A percentile compares a stretch with the other conserved stretches of the same genome.
Evolutionary conservation across 257 asterid species (phyloP).

Genomic region (Ajuga chamaepitys): DNA sequence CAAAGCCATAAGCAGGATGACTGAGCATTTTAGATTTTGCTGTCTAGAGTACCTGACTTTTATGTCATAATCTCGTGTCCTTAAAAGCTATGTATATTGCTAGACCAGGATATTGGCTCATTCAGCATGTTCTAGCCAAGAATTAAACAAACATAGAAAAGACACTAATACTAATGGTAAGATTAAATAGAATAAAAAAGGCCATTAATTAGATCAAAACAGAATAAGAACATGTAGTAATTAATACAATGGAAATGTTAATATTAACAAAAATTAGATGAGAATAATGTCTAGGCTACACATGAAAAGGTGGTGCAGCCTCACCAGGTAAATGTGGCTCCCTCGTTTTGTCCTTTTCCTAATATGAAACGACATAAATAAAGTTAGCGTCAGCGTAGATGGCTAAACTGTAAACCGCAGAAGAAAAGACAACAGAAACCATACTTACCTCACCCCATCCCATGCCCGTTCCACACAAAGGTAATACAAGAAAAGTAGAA

Average conservation of each 20-base stretch:
- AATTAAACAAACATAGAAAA: neutral
- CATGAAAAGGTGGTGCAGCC: constrained; percentile 10
- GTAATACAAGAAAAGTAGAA: neutral
- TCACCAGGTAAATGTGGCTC: constrained; percentile 40
- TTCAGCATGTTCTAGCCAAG: neutral
- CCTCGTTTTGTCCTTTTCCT: constrained; percentile 32
- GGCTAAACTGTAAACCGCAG: neutral
- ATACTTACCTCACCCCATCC: neutral
- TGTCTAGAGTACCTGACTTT: neutral
- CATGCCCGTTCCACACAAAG: neutral
- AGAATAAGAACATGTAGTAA: neutral
- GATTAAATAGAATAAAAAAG: neutral
- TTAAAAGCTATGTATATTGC: neutral
- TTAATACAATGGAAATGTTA: neutral
- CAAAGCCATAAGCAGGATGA: neutral
- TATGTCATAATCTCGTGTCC: neutral
- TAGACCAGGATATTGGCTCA: neutral
- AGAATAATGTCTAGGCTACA: constrained; percentile 3
- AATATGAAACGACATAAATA: constrained; percentile 13
- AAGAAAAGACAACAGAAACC: neutral
- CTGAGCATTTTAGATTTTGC: neutral
- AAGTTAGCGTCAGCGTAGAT: neutral
- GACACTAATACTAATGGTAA: neutral
- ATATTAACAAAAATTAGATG: constrained; percentile 4
- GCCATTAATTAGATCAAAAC: neutral